Evolutionary conservation across 208 protist genomes (phyloP), one percentile per base, ranked within the genome.

Genomic region (Trypanosoma melophagium): DNA sequence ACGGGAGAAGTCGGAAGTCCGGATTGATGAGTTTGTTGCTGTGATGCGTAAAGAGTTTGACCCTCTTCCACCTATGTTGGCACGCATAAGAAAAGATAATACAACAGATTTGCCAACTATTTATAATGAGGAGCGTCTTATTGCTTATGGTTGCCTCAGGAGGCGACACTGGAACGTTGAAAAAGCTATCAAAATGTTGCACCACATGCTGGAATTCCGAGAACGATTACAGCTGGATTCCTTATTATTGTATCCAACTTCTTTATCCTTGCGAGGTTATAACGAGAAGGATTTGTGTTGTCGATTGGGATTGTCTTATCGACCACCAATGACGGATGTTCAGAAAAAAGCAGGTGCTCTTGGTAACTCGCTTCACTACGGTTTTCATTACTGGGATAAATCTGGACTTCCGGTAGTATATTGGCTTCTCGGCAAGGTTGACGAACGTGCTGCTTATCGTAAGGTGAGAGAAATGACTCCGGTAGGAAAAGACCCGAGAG

Each of bases 341-440:
- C 81, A 90, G 63, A 65, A 74, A 35, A 65, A 80, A n/a, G 25
- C 38, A 13, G 25, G 25, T 21, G 42, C 31, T 21, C n/a, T 60
- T 17, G 22, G 35, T 42, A n/a, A 60, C n/a, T 40, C 16, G 3
- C 8, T 60, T 19, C 12, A 76, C 31, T 38, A 44, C 16, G 80
- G 77, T 14, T 79, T 77, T 60, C 83, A 89, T 67, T 86, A 80
- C 69, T 89, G 74, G 65, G 83, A 89, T 31, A 83, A 79, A 16
- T 66, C 64, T 51, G 76, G 80, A 12, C 70, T 84, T 55, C 83
- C 83, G 25, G 80, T 89, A 7, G 28, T 45, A 3, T 83, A 84
- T 71, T 79, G 63, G 76, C 66, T 81, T 21, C 52, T 79, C 2
- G 74, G 80, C n/a, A 47, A 67, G 40, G 63, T 83, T 42, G 68